Evolutionary conservation across 495 filamentous ascomycete genomes (phyloP).

Genomic region (Tuber indicum): DNA sequence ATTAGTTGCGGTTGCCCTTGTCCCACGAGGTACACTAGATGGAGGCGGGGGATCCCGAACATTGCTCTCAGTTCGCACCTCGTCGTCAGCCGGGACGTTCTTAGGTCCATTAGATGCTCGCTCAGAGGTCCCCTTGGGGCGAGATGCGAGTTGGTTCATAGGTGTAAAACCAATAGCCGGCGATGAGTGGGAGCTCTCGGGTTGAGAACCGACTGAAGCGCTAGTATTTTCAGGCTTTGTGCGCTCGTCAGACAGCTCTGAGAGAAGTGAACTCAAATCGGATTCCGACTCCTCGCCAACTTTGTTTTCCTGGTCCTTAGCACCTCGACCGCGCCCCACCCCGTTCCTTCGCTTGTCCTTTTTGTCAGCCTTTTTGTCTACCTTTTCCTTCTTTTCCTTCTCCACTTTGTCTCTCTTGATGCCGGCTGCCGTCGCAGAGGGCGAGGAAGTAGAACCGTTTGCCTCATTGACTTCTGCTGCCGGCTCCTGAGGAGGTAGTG

Average conservation of each 20-base stretch:
- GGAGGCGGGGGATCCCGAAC: slow-evolving; percentile 38
- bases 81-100: slow-evolving; percentile 33
- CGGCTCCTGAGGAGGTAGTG: slow-evolving; percentile 13
- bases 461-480: slow-evolving; percentile 11
- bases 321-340: slow-evolving; percentile 20
- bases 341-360: slow-evolving; percentile 36
- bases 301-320: slow-evolving; percentile 20
- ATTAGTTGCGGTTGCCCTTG: slow-evolving; percentile 24
- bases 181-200: slow-evolving; percentile 21
- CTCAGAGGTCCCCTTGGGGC: not conserved
- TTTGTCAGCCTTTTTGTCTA: slow-evolving; percentile 20
- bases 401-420: slow-evolving; percentile 33
- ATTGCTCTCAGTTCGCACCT: slow-evolving; percentile 35
- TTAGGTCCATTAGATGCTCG: not conserved
- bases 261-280: slow-evolving; percentile 29
- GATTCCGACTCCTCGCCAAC: slow-evolving; percentile 32
- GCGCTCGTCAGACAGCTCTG: slow-evolving; percentile 27
- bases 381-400: slow-evolving; percentile 34
- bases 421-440: slow-evolving; percentile 25
- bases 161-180: slow-evolving; percentile 28
- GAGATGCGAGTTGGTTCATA: slow-evolving; percentile 7
- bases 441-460: slow-evolving; percentile 27
- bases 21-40: slow-evolving; percentile 17
- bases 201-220: slow-evolving; percentile 22
- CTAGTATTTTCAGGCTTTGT: slow-evolving; percentile 10